These are phyloP conservation scores for Cornus controversa DNA, from an alignment of 148 eudicot genomes.

Conservation along the genomic window DNA sequence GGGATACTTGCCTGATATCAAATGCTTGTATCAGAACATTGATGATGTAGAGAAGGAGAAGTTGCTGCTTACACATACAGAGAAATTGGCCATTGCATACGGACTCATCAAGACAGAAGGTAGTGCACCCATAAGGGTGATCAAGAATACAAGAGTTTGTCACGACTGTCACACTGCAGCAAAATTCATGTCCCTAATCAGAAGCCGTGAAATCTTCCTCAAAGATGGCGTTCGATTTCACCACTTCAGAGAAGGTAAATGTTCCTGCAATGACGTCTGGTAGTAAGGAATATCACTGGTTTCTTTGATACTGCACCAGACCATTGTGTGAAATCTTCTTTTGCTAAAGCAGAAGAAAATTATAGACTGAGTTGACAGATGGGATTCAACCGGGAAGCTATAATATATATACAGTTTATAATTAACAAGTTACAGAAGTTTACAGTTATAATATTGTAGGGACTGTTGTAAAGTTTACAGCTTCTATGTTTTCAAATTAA, in stretches of 20 bases:
- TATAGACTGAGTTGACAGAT: neutral
- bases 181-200: conserved; percentile 45
- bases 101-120: conserved; percentile 50
- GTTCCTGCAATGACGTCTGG: conserved; percentile 72
- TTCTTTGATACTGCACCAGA: neutral
- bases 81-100: conserved; percentile 63
- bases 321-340: neutral
- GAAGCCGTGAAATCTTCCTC: conserved; percentile 43
- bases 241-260: conserved; percentile 58
- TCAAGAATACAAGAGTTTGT: conserved; percentile 61
- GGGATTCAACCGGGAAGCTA: neutral
- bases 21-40: conserved; percentile 45
- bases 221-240: conserved; percentile 69
- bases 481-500: neutral
- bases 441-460: no score
- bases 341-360: neutral
- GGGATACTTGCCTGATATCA: conserved; percentile 50
- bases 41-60: conserved; percentile 49
- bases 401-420: neutral
- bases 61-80: conserved; percentile 51
- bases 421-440: neutral
- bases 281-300: conserved; percentile 11
- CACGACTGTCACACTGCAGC: conserved; percentile 58
- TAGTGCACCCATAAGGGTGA: conserved; percentile 46
- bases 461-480: neutral